These are phyloP conservation scores for Kuraishia cidri DNA, from an alignment of 805 yeast genomes.

Conservation along the genomic window DNA sequence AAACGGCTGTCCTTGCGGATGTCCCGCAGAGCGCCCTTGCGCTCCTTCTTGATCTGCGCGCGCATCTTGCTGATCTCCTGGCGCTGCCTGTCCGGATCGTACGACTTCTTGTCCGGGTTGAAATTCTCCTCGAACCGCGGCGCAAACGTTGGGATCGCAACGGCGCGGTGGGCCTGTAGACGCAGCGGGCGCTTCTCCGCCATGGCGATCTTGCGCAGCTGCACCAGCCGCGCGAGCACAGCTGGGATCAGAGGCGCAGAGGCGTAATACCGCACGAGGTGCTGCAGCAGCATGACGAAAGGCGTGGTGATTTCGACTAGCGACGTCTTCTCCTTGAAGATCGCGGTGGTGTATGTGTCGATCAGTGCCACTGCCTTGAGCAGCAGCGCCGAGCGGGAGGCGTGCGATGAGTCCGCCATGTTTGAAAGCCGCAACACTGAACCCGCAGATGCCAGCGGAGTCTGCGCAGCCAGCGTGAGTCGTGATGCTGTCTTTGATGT, in stretches of 20 bases:
- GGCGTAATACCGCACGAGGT: slow-evolving; percentile 25
- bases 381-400: slow-evolving; percentile 16
- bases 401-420: background rate
- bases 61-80: slow-evolving; percentile 78
- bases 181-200: slow-evolving; percentile 60
- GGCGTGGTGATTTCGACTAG: slow-evolving; percentile 50
- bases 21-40: slow-evolving; percentile 81
- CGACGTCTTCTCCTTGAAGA: slow-evolving; percentile 60
- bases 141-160: slow-evolving; percentile 75
- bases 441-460: slow-evolving; percentile 7
- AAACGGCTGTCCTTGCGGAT: slow-evolving; percentile 84
- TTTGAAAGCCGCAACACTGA: background rate
- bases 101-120: slow-evolving; percentile 91
- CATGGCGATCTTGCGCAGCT: slow-evolving; percentile 35
- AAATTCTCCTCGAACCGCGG: slow-evolving; percentile 95
- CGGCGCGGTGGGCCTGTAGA: slow-evolving; percentile 75
- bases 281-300: slow-evolving; percentile 31
- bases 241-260: slow-evolving; percentile 21
- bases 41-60: slow-evolving; percentile 84
- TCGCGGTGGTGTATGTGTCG: slow-evolving; percentile 17
- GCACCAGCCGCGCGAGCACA: slow-evolving; percentile 35
- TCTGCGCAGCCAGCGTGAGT: slow-evolving; percentile 6
- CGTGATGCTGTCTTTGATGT: no score
- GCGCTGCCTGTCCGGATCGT: slow-evolving; percentile 74
- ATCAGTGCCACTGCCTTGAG: slow-evolving; percentile 21